Evolutionary conservation across 352 stramenopile genomes (phyloP).

Genomic region (Globisporangium spinosum): DNA sequence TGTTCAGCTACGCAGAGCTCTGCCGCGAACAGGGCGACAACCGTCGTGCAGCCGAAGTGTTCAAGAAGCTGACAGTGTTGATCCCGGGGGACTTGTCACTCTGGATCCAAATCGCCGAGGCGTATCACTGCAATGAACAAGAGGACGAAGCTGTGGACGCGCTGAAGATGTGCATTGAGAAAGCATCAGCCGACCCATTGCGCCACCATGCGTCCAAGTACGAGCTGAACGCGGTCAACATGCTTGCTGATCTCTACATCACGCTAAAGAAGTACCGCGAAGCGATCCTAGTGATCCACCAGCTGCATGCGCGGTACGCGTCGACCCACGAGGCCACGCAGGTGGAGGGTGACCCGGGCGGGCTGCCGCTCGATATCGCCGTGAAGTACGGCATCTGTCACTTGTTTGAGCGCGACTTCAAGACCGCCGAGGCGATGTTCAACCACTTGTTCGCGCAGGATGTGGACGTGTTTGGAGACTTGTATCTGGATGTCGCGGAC

Average conservation of each 20-base stretch:
- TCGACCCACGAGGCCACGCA: constrained; percentile 52
- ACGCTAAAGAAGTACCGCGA: constrained; percentile 81
- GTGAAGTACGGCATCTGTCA: constrained; percentile 88
- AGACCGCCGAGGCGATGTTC: constrained; percentile 78
- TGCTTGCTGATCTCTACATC: constrained; percentile 86
- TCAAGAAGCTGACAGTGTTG: constrained; percentile 72
- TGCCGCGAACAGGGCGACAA: constrained; percentile 80
- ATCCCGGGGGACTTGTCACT: constrained; percentile 74
- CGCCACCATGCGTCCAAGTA: constrained; percentile 69
- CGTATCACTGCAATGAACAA: constrained; percentile 87
- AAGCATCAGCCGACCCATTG: constrained; percentile 57
- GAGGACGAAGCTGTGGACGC: constrained; percentile 82
- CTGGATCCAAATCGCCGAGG: constrained; percentile 85
- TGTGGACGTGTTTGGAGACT: constrained; percentile 78
- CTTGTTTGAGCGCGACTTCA: constrained; percentile 70
- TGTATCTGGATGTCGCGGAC: constrained; percentile 83
- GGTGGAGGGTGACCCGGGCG: constrained; percentile 59
- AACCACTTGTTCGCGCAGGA: constrained; percentile 80
- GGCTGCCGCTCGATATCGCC: constrained; percentile 78
- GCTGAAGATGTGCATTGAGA: constrained; percentile 82
- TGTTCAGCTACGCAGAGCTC: constrained; percentile 80
- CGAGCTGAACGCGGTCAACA: constrained; percentile 86
- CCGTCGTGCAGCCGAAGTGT: constrained; percentile 69
- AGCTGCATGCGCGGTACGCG: constrained; percentile 64
- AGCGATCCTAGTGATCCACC: constrained; percentile 75